Base-by-base conservation (phyloP, 768 basidiomycete genomes). In the Leucocoprinus leucothites region DNA sequence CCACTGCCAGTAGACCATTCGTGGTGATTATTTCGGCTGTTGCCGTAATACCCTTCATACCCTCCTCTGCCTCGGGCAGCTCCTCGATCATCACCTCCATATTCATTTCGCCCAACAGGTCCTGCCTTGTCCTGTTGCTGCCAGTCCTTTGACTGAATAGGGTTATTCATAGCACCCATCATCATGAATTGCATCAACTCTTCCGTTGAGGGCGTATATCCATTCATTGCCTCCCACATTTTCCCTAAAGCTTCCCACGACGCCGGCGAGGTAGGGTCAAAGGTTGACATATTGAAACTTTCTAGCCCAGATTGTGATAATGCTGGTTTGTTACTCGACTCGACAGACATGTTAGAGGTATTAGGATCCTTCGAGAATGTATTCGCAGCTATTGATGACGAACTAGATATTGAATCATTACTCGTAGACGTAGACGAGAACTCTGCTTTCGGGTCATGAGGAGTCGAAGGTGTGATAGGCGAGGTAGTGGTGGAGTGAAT, bases 231-330 rank as follows among this genome's bases (percentile, higher is more conserved):
- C 65, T 78, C 71, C 89, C 88, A 93, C 76, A 89, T 84, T 65
- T 82, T 82, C 67, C 87, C 87, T 57, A 94, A 80, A 54, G 81
- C 79, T 74, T 87, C 84, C 92, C 92, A 94, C 67, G 88, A 85
- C 50, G 80, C 69, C 51, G 91, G 80, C 42, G 80, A 76, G 25
- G 85, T 85, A 52, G 82, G 84, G 75, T 92, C 81, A 79, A 94
- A 94, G 45, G 79, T 77, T 59, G 79, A 64, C 62, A 82, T 73
- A 73, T 91, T 80, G 78, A 92, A 89, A 55, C 71, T 74, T 57
- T 88, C 83, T 68, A 91, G 71, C 63, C 85, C 84, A 58, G 61
- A 64, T 59, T 69, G 69, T 54, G 69, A 28, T 58, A 69, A 13
- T 9, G 38, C 64, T 51, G 61, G 60, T 64, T 68, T 68, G 67